A percentile compares a stretch with the other conserved stretches of the same genome.
These are phyloP conservation scores for Metschnikowia orientalis DNA, from an alignment of 805 yeast species.

Conservation along the genomic window DNA sequence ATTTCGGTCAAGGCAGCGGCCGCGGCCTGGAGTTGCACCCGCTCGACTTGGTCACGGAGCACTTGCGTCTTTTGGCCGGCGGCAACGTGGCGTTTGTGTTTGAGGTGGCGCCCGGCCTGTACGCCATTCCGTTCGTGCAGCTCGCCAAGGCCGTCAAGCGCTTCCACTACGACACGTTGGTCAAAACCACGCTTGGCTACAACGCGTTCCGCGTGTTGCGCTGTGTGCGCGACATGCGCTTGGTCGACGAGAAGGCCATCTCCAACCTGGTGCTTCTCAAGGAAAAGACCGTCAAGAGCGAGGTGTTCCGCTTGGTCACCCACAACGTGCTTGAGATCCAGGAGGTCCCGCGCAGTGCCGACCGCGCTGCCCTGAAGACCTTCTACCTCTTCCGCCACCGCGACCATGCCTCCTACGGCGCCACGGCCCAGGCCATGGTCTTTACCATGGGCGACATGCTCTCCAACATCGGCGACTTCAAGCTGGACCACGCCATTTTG, in stretches of 20 bases:
- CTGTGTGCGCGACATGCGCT: slow-evolving; percentile 63
- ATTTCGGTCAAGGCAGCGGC: slow-evolving; percentile 13
- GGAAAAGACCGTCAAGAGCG: slow-evolving; percentile 70
- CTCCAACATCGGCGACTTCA: slow-evolving; percentile 47
- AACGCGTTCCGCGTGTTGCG: slow-evolving; percentile 70
- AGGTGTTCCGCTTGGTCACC: slow-evolving; percentile 59
- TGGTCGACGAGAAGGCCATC: slow-evolving; percentile 81
- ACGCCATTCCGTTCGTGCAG: slow-evolving; percentile 58
- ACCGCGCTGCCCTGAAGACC: slow-evolving; percentile 86
- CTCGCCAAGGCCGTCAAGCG: slow-evolving; percentile 45
- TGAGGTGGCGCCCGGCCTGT: slow-evolving; percentile 52
- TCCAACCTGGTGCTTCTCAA: slow-evolving; percentile 71
- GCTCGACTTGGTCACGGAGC: slow-evolving; percentile 47
- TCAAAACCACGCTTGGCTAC: slow-evolving; percentile 60
- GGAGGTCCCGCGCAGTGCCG: slow-evolving; percentile 89
- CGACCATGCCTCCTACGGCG: slow-evolving; percentile 28
- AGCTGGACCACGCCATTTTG: slow-evolving; percentile 59
- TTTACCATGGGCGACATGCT: slow-evolving; percentile 52
- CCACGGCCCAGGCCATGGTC: slow-evolving; percentile 40
- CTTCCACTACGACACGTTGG: slow-evolving; percentile 50
- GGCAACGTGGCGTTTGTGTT: slow-evolving; percentile 54
- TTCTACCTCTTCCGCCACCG: slow-evolving; percentile 76
- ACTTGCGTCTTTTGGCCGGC: slow-evolving; percentile 61
- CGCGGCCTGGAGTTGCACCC: slow-evolving; percentile 20
- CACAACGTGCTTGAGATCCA: slow-evolving; percentile 80